These are phyloP conservation scores for Colletotrichum tabaci DNA, from an alignment of 2,329 filamentous ascomycete genomes.

Conservation along the genomic window DNA sequence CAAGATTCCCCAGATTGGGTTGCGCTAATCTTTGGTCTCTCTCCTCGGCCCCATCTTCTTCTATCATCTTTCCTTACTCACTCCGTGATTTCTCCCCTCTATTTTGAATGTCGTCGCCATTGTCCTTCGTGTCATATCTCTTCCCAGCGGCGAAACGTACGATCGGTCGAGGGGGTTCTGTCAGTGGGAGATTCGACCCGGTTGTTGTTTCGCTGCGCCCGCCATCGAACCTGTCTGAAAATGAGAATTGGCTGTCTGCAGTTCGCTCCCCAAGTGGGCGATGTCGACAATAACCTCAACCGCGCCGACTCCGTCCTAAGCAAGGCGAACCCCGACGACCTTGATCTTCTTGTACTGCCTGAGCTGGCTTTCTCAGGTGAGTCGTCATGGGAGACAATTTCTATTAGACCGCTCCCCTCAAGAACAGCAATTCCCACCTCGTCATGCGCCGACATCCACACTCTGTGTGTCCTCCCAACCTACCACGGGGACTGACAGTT, in stretches of 20 bases:
- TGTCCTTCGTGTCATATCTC: too few relatives aligned
- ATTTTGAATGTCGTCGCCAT: constrained; percentile 17
- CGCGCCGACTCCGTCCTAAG: constrained; percentile 76
- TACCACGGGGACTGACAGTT: background rate
- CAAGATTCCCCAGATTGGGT: constrained; percentile 1
- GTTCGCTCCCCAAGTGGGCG: constrained; percentile 79
- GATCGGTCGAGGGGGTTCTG: constrained; percentile 9
- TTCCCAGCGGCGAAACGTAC: background rate
- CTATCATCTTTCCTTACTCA: background rate
- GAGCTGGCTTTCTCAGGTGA: constrained; percentile 83
- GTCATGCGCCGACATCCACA: too few relatives aligned
- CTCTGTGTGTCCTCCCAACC: too few relatives aligned
- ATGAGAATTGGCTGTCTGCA: constrained; percentile 81
- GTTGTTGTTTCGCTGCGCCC: background rate
- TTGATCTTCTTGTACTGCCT: constrained; percentile 82
- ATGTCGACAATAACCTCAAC: constrained; percentile 79
- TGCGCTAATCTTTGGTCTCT: background rate
- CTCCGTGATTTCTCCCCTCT: too few relatives aligned
- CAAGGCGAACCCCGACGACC: constrained; percentile 62
- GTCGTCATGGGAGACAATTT: constrained; percentile 29
- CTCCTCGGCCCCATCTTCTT: background rate
- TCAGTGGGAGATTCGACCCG: background rate
- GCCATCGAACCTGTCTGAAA: constrained; percentile 38
- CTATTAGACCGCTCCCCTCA: too few relatives aligned
- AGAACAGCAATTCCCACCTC: too few relatives aligned